Evolutionary conservation across 2,329 filamentous ascomycete genomes (phyloP), one percentile per base, ranked within the genome.

Genomic region (Exophiala aquamarina): DNA sequence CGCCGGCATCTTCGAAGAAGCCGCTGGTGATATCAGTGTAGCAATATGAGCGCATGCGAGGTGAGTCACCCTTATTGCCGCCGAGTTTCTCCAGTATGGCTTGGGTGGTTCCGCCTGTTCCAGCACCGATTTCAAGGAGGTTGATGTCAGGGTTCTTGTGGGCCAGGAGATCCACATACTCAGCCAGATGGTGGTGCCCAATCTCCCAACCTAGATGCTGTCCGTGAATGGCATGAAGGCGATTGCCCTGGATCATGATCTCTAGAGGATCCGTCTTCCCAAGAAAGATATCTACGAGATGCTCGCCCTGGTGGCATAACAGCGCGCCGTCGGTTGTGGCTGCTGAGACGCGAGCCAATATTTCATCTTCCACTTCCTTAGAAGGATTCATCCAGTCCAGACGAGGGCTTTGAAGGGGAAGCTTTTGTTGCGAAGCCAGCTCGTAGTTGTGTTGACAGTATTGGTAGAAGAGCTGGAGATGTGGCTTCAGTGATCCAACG

Each of bases 91-190:
- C 20, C 21, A 1, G 54, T 18, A 20, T 54, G 20, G 7, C 13
- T 17, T 4, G 23, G 4, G 63, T 63, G 9, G 60, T 51, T 20
- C 57, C 59, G 1, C 62, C 63, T 6, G 63, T 65, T 10, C 63
- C 63, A 2, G 54, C 61, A 53, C 64, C 63, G 3, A 67, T 53
- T 37, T 60, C 58, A 10, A 60, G 44, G 36, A 60, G 34, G 3
- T 46, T 44, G 4, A 56, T 44, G 9, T 49, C 41, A 4, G 57
- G 60, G 18, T 58, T 56, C 14, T 57, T 54, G 38, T 59, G 55
- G 6, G 17, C 35, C 14, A 31, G 9, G n/a, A 26, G 34, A 36
- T 47, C 32, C 9, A 47, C n/a, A 17, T 35, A 17, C n/a, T 32
- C n/a, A 15, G n/a, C 15, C 15, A 45, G 37, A 18, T 52, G 33